These are phyloP conservation scores for Tephrocybe rancida DNA, from an alignment of 768 basidiomycete species.

Conservation along the genomic window DNA sequence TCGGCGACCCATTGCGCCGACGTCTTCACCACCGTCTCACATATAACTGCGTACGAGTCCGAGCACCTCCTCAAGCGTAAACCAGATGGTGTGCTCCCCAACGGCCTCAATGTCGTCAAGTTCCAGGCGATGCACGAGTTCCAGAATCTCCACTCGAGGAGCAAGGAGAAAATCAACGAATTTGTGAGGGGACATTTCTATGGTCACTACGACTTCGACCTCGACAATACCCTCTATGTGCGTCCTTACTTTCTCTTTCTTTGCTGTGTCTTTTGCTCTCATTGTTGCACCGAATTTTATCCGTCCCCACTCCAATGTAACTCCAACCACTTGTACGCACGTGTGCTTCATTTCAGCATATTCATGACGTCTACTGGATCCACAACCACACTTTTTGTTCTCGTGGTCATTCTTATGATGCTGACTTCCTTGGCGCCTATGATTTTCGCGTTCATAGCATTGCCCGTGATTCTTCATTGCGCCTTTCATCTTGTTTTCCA, in stretches of 20 bases:
- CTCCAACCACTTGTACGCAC: neutral
- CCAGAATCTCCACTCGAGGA: constrained; percentile 89
- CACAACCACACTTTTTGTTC: neutral
- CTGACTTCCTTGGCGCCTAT: neutral
- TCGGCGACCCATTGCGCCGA: constrained; percentile 94
- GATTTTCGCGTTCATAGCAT: no score
- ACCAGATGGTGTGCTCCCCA: constrained; percentile 95
- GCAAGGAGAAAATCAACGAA: constrained; percentile 98
- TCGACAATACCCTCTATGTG: constrained; percentile 89
- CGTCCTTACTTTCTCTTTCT: constrained; percentile 22
- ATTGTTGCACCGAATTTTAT: neutral
- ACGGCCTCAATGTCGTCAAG: constrained; percentile 98
- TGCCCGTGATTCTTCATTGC: no score
- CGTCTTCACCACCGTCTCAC: constrained; percentile 96
- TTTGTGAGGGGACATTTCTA: constrained; percentile 98
- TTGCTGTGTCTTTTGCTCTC: neutral
- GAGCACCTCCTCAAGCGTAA: constrained; percentile 98
- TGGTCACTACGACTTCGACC: constrained; percentile 94
- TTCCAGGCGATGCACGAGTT: constrained; percentile 99
- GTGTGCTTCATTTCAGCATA: neutral
- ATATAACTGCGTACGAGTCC: constrained; percentile 97
- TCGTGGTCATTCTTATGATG: neutral
- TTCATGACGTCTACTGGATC: neutral
- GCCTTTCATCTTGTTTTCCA: no score
- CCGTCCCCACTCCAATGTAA: neutral